Conservation (phyloP, 176 grass and related monocot genomes). For the Phyllostachys edulis region DNA sequence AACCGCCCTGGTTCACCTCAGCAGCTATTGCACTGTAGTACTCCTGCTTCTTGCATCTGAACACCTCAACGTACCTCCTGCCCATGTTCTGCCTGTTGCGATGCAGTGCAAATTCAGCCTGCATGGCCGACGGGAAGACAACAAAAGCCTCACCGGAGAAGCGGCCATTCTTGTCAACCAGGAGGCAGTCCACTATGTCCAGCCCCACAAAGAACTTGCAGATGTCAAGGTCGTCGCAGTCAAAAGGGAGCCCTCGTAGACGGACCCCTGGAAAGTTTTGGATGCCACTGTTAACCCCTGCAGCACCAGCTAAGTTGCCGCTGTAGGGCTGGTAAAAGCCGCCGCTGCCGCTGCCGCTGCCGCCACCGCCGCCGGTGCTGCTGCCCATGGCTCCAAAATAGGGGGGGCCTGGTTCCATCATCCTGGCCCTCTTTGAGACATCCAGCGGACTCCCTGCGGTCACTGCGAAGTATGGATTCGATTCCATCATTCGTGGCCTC, state of each 20-base stretch:
- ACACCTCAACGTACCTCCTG: constrained; percentile 86
- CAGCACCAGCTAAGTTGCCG: constrained; percentile 42
- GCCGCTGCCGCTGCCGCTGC: constrained; percentile 13
- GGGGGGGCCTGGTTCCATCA: constrained; percentile 54
- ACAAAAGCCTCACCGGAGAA: constrained; percentile 86
- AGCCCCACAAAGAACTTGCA: constrained; percentile 81
- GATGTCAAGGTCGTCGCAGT: constrained; percentile 83
- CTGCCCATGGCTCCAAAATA: constrained; percentile 55
- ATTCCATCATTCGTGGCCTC: constrained; percentile 98
- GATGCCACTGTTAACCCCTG: constrained; percentile 45
- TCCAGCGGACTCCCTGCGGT: constrained; percentile 56
- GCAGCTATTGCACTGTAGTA: constrained; percentile 77
- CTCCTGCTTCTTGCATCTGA: constrained; percentile 90
- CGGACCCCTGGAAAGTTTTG: constrained; percentile 78
- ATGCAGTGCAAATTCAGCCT: constrained; percentile 75
- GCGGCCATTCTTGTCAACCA: constrained; percentile 78
- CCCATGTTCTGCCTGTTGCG: constrained; percentile 89
- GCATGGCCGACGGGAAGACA: constrained; percentile 62
- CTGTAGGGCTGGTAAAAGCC: constrained; percentile 52
- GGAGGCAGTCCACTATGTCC: constrained; percentile 78
- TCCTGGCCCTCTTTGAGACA: constrained; percentile 76
- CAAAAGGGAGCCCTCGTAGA: constrained; percentile 80
- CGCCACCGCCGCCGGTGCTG: constrained; percentile 39
- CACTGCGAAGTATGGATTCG: constrained; percentile 99
- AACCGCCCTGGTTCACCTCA: constrained; percentile 74